Percentiles rank a stretch among this genome's conserved stretches.
Evolutionary conservation across 331 rosid genomes (phyloP).

Genomic region (Quercus lobata): DNA sequence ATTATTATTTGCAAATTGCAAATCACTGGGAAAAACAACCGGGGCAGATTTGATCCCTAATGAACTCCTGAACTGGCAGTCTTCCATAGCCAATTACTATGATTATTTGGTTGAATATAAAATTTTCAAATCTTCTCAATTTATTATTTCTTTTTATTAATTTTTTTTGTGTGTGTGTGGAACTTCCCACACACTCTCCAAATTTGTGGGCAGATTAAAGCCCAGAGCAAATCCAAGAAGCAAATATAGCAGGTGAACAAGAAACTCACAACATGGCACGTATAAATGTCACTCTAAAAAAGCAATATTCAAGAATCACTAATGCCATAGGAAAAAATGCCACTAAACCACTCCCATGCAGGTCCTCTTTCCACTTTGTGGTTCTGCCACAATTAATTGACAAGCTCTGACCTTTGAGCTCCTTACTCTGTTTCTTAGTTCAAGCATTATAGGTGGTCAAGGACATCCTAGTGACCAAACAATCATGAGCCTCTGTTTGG

Average conservation of each 20-base stretch:
- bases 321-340: not conserved
- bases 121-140: not conserved
- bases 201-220: not conserved
- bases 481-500: too few species aligned
- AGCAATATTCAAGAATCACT: not conserved
- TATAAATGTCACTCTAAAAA: not conserved
- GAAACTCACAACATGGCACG: constrained; percentile 1
- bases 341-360: not conserved
- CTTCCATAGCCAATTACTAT: not conserved
- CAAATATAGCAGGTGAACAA: not conserved
- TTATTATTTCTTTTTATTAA: not conserved
- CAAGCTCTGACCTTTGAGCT: constrained; percentile 2
- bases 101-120: not conserved
- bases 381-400: not conserved
- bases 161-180: not conserved
- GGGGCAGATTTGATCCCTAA: not conserved
- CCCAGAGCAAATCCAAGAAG: not conserved
- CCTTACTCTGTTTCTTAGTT: not conserved
- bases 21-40: not conserved
- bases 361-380: not conserved
- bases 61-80: not conserved
- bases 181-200: not conserved
- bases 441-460: not conserved
- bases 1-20: not conserved
- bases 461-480: not conserved